These are phyloP conservation scores for Eucalyptus pauciflora DNA, from an alignment of 345 rosid genomes.

Conservation along the genomic window DNA sequence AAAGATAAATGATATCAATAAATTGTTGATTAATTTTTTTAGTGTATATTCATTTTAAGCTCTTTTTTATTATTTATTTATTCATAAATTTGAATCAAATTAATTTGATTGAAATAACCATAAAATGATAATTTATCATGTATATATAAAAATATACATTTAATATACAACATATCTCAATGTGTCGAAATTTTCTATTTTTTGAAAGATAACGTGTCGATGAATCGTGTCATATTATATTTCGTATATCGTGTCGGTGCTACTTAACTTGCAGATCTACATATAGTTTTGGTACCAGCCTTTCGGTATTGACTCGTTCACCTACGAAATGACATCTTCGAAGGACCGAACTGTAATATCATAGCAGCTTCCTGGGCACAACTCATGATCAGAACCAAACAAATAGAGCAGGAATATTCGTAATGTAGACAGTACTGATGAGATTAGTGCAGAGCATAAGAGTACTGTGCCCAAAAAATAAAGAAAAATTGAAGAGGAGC, in stretches of 20 bases:
- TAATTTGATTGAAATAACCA: too few species aligned
- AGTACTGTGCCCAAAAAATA: background rate
- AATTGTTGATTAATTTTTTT: too few species aligned
- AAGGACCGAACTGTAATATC: background rate
- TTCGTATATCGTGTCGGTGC: accelerated
- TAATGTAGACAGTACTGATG: background rate
- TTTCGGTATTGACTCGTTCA: background rate
- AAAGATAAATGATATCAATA: too few species aligned
- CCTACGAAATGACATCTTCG: background rate
- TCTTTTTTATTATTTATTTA: too few species aligned
- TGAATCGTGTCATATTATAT: too few species aligned
- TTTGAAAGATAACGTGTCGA: too few species aligned
- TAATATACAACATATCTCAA: too few species aligned
- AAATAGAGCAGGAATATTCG: background rate
- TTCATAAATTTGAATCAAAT: too few species aligned
- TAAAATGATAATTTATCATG: too few species aligned
- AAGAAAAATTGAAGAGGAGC: background rate
- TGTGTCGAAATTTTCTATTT: too few species aligned
- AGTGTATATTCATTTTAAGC: too few species aligned
- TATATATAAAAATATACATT: too few species aligned
- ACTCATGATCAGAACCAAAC: background rate
- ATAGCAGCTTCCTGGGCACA: background rate
- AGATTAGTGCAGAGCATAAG: background rate
- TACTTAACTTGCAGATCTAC: background rate
- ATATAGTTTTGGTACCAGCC: background rate